Base-by-base conservation (phyloP, 2,329 filamentous ascomycete genomes). In the Fusarium bulbicola region DNA sequence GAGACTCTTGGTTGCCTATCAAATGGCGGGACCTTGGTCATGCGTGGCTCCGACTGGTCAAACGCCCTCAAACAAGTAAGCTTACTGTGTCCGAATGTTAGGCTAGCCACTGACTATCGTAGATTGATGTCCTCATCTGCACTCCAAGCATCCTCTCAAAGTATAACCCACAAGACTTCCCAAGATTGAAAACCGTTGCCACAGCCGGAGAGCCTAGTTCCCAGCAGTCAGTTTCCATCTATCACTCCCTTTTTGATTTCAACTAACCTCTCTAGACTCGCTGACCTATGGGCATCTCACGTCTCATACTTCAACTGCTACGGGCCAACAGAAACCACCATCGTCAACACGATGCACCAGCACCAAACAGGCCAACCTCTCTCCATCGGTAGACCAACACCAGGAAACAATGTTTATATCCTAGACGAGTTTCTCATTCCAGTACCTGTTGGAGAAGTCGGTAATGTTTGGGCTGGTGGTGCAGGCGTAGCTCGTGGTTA, bases 241-340 rank as follows among this genome's bases (percentile, higher is more conserved):
- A 4, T 12, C 12, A 5, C 2, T 18, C 8, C 1, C 1, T 9
- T 15, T 0, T 2, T 11, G 1, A 2, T 14, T 15, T 15, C 6
- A 8, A 34, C 68, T 77, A 3, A 76, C 59, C 14, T 6, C 7
- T 6, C 5, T 7, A 77, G 75, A 32, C 82, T 90, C 18, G 88
- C 88, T 6, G 88, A 90, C 66, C 79, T 85, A 20, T 90, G 88
- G 88, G 85, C 86, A 7, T 80, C 83, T 7, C 78, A 83, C 49
- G 80, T 81, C 16, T 83, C 80, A 3, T 87, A 87, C 72, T 87
- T 81, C 81, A 90, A 90, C 79, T 86, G 87, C 73, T 90, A 88
- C 72, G 89, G 89, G 5, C 88, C 89, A 0, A 90, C 89, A 1
- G 89, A 91, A 75, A 87, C 88, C 12, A 90, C 86, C 5, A 88